Base-by-base conservation (phyloP, 73 alveolate genomes). In the Paraurostyla sp. region DNA sequence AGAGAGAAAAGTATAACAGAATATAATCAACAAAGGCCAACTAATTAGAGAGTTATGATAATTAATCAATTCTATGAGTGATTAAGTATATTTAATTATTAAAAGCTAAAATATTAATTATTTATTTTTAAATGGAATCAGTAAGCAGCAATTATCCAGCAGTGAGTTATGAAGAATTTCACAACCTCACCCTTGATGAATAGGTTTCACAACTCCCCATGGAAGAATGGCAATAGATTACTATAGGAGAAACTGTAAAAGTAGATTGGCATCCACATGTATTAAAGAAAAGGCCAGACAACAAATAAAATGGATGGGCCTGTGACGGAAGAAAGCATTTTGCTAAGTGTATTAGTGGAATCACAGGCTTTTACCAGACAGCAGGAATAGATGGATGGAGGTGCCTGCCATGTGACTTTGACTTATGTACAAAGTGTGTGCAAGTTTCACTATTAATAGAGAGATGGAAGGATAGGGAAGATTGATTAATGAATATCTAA, bases 311-410 rank as follows among this genome's bases (percentile, higher is more conserved):
- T 16, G 84, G 84, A 2, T 75, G 87, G 87, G 75, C 54, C 27
- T 75, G 87, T 75, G 87, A 75, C 48, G 87, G 75, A n/a, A 75
- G 22, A 75, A 75, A 75, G 52, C 35, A 48, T 49, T 75, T 48
- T 29, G 52, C 25, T 23, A 75, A 75, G 6, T 75, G 87, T 38
- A 7, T 75, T 48, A 29, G 75, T 46, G 87, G 87, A 29, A 43
- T 75, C 33, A 75, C 87, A 4, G 87, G 87, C 7, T 75, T 75
- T 33, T 32, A 50, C 22, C 87, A 75, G 30, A 75, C 87, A 23
- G 51, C 69, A 16, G 32, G 32, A 3, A 29, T 75, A 25, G n/a
- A 75, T 3, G 87, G 87, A 6, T 75, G 73, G 75, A 75, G 76
- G 23, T 75, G 87, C 76, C 33, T 11, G 18, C 75, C 87, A 3